phyloP scores from a whole-genome alignment of 148 eudicot species.

The Vaccinium vitisidaea region DNA sequence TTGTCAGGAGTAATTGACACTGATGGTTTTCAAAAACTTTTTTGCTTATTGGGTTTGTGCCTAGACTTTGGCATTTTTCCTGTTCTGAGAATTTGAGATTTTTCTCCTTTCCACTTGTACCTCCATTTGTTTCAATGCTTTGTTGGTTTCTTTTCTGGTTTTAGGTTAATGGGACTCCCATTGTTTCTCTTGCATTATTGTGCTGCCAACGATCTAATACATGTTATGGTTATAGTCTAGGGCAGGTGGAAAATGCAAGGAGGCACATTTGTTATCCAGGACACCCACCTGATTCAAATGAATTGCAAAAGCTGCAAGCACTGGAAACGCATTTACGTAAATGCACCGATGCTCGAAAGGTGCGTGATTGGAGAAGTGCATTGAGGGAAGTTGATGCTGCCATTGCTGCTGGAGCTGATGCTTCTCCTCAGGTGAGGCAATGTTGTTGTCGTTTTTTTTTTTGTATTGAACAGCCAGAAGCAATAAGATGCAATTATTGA shows the following conservation, averaged over 20 bases:
- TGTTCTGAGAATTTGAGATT: neutral
- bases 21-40: neutral
- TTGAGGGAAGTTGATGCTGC: conserved; percentile 71
- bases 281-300: conserved; percentile 48
- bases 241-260: conserved; percentile 79
- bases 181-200: conserved; percentile 15
- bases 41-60: neutral
- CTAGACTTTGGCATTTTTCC: neutral
- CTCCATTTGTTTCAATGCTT: neutral
- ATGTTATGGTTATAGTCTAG: conserved; percentile 54
- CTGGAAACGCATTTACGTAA: conserved; percentile 56
- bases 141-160: neutral
- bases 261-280: conserved; percentile 62
- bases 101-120: neutral
- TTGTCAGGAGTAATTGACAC: neutral
- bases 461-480: neutral
- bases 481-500: neutral
- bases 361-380: conserved; percentile 68
- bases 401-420: conserved; percentile 74
- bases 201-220: conserved; percentile 31
- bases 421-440: conserved; percentile 65
- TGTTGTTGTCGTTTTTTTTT: neutral
- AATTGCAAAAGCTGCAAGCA: conserved; percentile 55
- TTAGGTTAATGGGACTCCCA: conserved; percentile 11
- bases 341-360: conserved; percentile 61